Percentiles rank a stretch among this genome's conserved stretches.
Conservation (phyloP, 192 early-diverging fungal genomes). For the Coemansia sp. region DNA sequence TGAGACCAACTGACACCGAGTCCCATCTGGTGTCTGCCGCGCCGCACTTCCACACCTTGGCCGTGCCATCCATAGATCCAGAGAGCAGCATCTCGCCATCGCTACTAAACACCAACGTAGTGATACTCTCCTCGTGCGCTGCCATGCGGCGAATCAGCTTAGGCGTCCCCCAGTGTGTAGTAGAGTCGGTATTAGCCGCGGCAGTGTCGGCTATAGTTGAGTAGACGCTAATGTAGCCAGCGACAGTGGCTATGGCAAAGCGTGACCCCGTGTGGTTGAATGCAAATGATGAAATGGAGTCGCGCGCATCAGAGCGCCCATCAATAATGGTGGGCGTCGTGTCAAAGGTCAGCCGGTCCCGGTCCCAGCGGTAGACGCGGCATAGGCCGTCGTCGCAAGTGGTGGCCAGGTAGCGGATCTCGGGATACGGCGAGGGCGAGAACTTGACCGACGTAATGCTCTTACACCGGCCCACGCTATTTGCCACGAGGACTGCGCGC, state of each 20-base stretch:
- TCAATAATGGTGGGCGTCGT: conserved; percentile 59
- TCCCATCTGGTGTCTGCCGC: conserved; percentile 60
- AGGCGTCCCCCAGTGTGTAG: conserved; percentile 32
- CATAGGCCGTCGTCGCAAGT: conserved; percentile 73
- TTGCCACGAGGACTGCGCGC: conserved; percentile 59
- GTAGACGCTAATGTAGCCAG: conserved; percentile 78
- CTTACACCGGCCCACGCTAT: conserved; percentile 56
- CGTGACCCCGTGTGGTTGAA: conserved; percentile 80
- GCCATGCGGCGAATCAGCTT: conserved; percentile 65
- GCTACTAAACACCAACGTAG: conserved; percentile 74
- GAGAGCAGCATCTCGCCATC: conserved; percentile 69
- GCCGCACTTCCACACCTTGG: conserved; percentile 70
- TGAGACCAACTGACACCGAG: conserved; percentile 53
- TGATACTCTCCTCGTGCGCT: conserved; percentile 73
- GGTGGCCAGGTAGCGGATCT: conserved; percentile 70
- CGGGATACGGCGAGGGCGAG: conserved; percentile 73
- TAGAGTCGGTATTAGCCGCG: conserved; percentile 1
- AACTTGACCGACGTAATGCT: conserved; percentile 69
- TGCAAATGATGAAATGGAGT: conserved; percentile 60
- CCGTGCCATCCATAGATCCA: conserved; percentile 80
- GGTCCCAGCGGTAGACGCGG: conserved; percentile 74
- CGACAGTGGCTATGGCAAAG: conserved; percentile 77
- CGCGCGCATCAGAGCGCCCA: conserved; percentile 57
- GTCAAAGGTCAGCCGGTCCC: conserved; percentile 59
- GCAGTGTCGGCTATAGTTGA: conserved; percentile 61